A percentile compares a stretch with the other conserved stretches of the same genome.
These are phyloP conservation scores for Choanephora cucurbitarum DNA, from an alignment of 371 early-diverging fungal genomes.

Conservation along the genomic window DNA sequence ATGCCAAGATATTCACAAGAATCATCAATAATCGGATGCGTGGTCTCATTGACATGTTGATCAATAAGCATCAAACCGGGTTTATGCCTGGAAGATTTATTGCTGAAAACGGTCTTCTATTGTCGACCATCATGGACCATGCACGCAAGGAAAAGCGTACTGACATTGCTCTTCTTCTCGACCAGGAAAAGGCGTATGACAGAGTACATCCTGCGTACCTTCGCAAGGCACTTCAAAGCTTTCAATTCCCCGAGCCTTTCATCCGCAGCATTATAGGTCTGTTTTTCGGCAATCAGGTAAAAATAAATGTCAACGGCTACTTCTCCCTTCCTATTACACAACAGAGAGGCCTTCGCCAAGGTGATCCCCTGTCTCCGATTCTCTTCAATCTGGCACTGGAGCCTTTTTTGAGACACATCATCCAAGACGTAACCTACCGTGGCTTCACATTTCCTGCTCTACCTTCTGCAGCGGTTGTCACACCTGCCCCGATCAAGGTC, in stretches of 20 bases:
- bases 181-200: constrained; percentile 30
- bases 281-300: constrained; percentile 9
- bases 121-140: constrained; percentile 2
- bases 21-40: constrained; percentile 16
- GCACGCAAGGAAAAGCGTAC: neutral
- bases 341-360: constrained; percentile 24
- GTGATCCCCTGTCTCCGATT: constrained; percentile 23
- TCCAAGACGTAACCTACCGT: neutral
- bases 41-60: neutral
- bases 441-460: too few relatives aligned
- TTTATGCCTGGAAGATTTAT: constrained; percentile 22
- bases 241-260: constrained; percentile 12
- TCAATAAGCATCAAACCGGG: constrained; percentile 21
- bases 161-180: constrained; percentile 9
- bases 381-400: constrained; percentile 27
- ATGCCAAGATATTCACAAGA: constrained; percentile 27
- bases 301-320: constrained; percentile 19
- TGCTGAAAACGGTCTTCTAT: constrained; percentile 13
- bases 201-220: constrained; percentile 22
- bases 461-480: too few relatives aligned
- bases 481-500: neutral
- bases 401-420: constrained; percentile 4
- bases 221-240: neutral
- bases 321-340: constrained; percentile 7
- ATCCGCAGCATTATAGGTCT: constrained; percentile 4